phyloP scores from a whole-genome alignment of 2,329 filamentous ascomycete species.

The Drechmeria coniospora region DNA sequence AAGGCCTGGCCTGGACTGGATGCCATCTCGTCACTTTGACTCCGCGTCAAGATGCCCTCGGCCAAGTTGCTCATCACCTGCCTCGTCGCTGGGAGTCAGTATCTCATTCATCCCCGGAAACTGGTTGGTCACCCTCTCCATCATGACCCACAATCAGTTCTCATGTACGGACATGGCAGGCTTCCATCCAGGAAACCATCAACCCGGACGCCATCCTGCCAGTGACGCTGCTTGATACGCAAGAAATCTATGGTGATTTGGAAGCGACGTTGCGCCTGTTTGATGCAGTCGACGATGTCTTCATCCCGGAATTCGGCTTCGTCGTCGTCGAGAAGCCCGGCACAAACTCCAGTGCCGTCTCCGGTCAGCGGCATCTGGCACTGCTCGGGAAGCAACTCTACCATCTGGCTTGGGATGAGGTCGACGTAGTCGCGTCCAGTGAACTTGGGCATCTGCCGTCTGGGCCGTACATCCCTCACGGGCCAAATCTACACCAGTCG shows the following conservation, averaged over 20 bases:
- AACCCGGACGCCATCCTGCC: slow-evolving; percentile 24
- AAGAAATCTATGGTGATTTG: slow-evolving; percentile 21
- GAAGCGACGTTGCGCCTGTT: slow-evolving; percentile 18
- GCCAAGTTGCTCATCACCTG: slow-evolving; percentile 20
- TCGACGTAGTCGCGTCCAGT: slow-evolving; percentile 1
- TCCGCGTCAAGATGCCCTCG: no score
- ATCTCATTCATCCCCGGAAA: slow-evolving; percentile 23
- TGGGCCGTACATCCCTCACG: slow-evolving; percentile 25
- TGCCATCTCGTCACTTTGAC: no score
- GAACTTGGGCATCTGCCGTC: slow-evolving; percentile 15
- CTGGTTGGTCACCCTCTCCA: no score
- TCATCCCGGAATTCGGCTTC: slow-evolving; percentile 20
- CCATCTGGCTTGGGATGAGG: slow-evolving; percentile 3
- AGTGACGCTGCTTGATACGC: slow-evolving; percentile 22
- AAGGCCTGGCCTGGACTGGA: no score
- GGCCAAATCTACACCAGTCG: slow-evolving; percentile 24
- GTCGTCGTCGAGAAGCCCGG: slow-evolving; percentile 23
- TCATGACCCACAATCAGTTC: no score
- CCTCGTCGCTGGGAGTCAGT: slow-evolving; percentile 21
- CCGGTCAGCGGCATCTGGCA: background rate
- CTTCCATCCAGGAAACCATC: slow-evolving; percentile 24
- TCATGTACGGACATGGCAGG: no score
- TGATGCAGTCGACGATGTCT: slow-evolving; percentile 22
- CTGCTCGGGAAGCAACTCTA: background rate
- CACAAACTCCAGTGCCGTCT: slow-evolving; percentile 4